These are phyloP conservation scores for Neopestalotiopsis clavispora DNA, from an alignment of 2,329 filamentous ascomycete genomes.

Conservation along the genomic window DNA sequence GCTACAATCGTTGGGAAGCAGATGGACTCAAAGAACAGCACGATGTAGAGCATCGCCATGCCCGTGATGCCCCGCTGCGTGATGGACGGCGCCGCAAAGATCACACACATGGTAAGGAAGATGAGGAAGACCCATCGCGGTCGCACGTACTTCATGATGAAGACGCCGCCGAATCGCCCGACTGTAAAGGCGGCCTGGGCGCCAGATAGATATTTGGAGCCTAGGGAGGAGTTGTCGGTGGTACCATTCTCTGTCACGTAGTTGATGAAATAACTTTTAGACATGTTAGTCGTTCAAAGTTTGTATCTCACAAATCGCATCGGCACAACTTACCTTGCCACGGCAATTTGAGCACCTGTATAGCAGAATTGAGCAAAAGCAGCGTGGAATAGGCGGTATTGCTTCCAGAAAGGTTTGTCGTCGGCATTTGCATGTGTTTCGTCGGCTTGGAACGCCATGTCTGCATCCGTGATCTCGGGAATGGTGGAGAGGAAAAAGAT, in stretches of 20 bases:
- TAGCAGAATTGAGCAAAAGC: slow-evolving; percentile 81
- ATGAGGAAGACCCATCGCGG: slow-evolving; percentile 71
- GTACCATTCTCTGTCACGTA: slow-evolving; percentile 59
- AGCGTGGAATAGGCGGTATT: slow-evolving; percentile 78
- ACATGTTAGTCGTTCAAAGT: neutral
- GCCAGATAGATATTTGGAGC: slow-evolving; percentile 72
- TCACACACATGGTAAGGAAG: slow-evolving; percentile 67
- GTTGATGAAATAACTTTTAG: slow-evolving; percentile 70
- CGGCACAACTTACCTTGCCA: slow-evolving; percentile 72
- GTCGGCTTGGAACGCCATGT: slow-evolving; percentile 65
- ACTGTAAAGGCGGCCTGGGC: slow-evolving; percentile 76
- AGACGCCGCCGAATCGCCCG: slow-evolving; percentile 71
- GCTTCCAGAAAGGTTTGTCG: slow-evolving; percentile 69
- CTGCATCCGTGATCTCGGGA: slow-evolving; percentile 74
- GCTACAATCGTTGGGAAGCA: slow-evolving; percentile 84
- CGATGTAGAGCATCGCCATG: slow-evolving; percentile 68
- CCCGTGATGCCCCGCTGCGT: slow-evolving; percentile 51
- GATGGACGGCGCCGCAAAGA: slow-evolving; percentile 62
- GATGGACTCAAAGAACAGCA: slow-evolving; percentile 80
- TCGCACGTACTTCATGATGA: slow-evolving; percentile 68
- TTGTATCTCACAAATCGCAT: neutral
- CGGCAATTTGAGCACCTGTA: slow-evolving; percentile 71
- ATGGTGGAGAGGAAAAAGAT: slow-evolving; percentile 72
- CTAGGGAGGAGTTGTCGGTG: slow-evolving; percentile 45
- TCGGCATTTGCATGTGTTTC: slow-evolving; percentile 57